Evolutionary conservation across 352 stramenopile genomes (phyloP).

Genomic region (Pythium rishiriense): DNA sequence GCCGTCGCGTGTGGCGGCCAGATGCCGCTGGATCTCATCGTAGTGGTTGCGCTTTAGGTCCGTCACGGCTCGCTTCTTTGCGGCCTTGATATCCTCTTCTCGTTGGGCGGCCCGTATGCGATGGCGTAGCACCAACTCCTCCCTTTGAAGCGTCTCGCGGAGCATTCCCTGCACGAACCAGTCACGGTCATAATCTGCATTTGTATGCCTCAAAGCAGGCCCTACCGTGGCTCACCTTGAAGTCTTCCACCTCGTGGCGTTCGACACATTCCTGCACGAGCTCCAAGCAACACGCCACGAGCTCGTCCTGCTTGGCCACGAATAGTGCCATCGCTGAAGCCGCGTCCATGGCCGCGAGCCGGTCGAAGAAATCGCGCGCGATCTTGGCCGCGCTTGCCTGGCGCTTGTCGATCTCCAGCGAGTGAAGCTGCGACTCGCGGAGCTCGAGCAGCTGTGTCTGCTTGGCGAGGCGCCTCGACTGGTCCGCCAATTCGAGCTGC

Average conservation of each 20-base stretch:
- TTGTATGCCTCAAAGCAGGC: too few relatives aligned
- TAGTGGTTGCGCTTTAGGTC: constrained; percentile 21
- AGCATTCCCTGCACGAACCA: constrained; percentile 13
- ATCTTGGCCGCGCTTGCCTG: constrained; percentile 32
- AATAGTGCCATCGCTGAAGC: constrained; percentile 38
- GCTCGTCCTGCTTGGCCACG: constrained; percentile 17
- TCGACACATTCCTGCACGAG: constrained; percentile 16
- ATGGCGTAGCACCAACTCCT: constrained; percentile 20
- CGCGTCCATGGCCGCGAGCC: constrained; percentile 35
- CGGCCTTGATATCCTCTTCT: constrained; percentile 17
- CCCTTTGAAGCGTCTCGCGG: constrained; percentile 14
- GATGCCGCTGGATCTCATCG: constrained; percentile 25
- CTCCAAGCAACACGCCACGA: constrained; percentile 21
- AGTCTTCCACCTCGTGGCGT: constrained; percentile 17
- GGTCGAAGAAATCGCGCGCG: constrained; percentile 47
- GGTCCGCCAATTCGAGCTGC: constrained; percentile 27
- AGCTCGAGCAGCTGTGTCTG: constrained; percentile 21
- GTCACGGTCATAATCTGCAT: background rate
- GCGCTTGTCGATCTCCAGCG: constrained; percentile 37
- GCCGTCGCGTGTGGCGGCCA: background rate
- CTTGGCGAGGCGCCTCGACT: constrained; percentile 11
- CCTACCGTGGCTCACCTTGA: too few relatives aligned
- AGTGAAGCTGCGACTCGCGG: constrained; percentile 24
- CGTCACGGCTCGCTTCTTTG: constrained; percentile 9
- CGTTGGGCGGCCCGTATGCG: constrained; percentile 18